phyloP scores from a whole-genome alignment of 768 basidiomycete species.

The Xerocomellus amylosporus region DNA sequence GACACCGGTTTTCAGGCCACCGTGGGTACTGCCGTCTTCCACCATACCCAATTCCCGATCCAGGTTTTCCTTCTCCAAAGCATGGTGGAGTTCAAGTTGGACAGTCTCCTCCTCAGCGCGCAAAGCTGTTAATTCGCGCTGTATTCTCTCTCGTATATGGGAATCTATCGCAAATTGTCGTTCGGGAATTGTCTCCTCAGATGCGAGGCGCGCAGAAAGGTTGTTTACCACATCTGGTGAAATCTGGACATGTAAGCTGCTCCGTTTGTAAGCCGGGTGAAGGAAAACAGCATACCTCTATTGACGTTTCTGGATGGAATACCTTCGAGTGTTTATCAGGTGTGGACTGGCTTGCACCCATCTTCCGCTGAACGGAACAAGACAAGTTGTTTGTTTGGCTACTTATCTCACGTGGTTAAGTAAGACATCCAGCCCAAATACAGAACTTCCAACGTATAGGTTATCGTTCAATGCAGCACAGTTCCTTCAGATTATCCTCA shows the following conservation, averaged over 20 bases:
- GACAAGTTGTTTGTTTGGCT: conserved; percentile 11
- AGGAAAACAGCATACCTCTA: conserved; percentile 41
- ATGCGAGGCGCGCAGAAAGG: conserved; percentile 61
- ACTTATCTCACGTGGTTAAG: neutral
- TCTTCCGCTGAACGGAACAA: conserved; percentile 25
- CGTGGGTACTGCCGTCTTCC: conserved; percentile 40
- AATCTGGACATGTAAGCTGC: conserved; percentile 53
- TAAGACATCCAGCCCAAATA: neutral
- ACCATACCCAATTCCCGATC: conserved; percentile 65
- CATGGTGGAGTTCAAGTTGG: conserved; percentile 67
- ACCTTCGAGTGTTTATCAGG: conserved; percentile 54
- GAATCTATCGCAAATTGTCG: conserved; percentile 74
- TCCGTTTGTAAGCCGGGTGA: neutral
- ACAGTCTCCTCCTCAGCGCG: conserved; percentile 69
- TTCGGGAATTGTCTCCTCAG: conserved; percentile 58
- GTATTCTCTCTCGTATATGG: conserved; percentile 69
- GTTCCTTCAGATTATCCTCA: neutral
- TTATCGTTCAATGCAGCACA: neutral
- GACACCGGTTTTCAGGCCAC: conserved; percentile 54
- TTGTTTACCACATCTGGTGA: conserved; percentile 80
- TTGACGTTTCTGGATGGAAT: conserved; percentile 50
- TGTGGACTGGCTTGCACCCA: conserved; percentile 74
- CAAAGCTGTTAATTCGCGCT: conserved; percentile 62
- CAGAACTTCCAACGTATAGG: neutral
- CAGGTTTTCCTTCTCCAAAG: conserved; percentile 85